These are phyloP conservation scores for Colletotrichum sp. DNA, from an alignment of 2,329 filamentous ascomycete species.

Conservation along the genomic window DNA sequence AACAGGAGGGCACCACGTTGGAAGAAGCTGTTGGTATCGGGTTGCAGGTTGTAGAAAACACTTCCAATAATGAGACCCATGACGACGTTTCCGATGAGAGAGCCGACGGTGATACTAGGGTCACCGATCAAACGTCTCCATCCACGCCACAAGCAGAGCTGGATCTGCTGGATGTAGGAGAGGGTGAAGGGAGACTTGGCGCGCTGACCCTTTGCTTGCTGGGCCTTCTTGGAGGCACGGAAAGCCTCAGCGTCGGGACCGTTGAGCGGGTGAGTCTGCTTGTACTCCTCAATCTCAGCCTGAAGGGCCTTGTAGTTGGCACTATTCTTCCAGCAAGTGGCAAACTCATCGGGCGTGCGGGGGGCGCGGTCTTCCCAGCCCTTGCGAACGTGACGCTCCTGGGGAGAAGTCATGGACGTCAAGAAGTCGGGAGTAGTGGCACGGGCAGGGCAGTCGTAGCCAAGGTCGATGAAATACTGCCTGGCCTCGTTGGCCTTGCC, in stretches of 20 bases:
- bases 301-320: constrained; percentile 55
- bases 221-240: constrained; percentile 57
- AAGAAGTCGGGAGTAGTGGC: constrained; percentile 76
- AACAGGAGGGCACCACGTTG: constrained; percentile 81
- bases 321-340: constrained; percentile 62
- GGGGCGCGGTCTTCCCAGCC: constrained; percentile 63
- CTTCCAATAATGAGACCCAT: constrained; percentile 81
- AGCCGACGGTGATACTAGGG: constrained; percentile 73
- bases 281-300: constrained; percentile 61
- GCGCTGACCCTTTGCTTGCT: constrained; percentile 65
- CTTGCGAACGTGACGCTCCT: constrained; percentile 59
- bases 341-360: constrained; percentile 67
- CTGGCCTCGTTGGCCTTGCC: constrained; percentile 65
- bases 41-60: constrained; percentile 79
- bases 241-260: constrained; percentile 63
- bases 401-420: constrained; percentile 69
- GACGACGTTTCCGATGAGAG: constrained; percentile 73
- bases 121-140: constrained; percentile 80
- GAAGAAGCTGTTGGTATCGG: constrained; percentile 76
- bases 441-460: constrained; percentile 70
- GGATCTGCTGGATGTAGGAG: constrained; percentile 76
- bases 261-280: constrained; percentile 55
- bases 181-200: constrained; percentile 82
- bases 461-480: constrained; percentile 70
- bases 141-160: constrained; percentile 81